Conservation (phyloP, 2,329 filamentous ascomycete species). For the Aphanoascus verrucosus region DNA sequence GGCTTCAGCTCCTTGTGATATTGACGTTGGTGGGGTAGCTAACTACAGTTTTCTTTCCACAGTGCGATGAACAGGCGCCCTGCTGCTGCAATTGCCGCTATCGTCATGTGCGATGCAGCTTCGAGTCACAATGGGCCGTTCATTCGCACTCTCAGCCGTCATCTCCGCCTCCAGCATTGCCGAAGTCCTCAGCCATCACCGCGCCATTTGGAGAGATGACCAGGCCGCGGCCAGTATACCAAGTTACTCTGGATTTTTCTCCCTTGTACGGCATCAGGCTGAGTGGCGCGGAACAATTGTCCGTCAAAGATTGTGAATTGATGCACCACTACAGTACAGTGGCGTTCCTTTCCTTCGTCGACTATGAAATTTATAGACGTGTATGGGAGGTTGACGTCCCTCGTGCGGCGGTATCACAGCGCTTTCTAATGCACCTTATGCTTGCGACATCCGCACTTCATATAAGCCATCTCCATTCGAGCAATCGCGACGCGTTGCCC, state of each 20-base stretch:
- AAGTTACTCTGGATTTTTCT: background rate
- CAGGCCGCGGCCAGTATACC: background rate
- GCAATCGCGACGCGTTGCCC: background rate
- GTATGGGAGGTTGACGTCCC: slow-evolving; percentile 17
- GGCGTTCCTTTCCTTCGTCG: slow-evolving; percentile 10
- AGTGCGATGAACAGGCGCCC: slow-evolving; percentile 17
- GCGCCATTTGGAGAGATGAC: background rate
- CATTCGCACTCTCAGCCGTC: background rate
- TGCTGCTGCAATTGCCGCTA: slow-evolving; percentile 15
- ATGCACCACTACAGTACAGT: slow-evolving; percentile 16
- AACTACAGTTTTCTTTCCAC: background rate
- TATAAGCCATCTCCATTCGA: slow-evolving; percentile 12
- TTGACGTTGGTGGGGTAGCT: no score
- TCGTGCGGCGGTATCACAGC: slow-evolving; percentile 13
- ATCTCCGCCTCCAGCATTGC: background rate
- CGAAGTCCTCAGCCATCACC: background rate
- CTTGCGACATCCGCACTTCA: slow-evolving; percentile 21
- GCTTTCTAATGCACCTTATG: slow-evolving; percentile 21
- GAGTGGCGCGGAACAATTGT: background rate
- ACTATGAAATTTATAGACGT: slow-evolving; percentile 14
- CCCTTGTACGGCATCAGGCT: no score
- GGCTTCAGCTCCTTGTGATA: background rate
- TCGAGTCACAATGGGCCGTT: slow-evolving; percentile 1
- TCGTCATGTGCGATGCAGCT: slow-evolving; percentile 12
- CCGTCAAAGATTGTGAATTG: slow-evolving; percentile 11